Conservation (phyloP, 1,284 basidiomycete species). For the Boletus sp. region DNA sequence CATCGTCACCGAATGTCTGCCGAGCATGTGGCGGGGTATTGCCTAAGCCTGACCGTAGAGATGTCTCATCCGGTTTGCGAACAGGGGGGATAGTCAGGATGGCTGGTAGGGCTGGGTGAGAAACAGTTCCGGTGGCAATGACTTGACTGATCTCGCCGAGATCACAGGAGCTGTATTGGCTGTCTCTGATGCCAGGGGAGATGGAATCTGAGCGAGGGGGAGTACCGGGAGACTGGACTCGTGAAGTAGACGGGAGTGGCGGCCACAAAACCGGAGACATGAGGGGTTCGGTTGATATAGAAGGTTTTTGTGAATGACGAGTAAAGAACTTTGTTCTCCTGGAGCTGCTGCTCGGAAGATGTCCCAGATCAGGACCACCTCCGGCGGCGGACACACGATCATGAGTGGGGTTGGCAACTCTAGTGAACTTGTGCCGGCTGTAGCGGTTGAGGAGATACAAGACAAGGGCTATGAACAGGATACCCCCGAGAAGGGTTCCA, state of each 20-base stretch:
- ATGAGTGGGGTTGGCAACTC: slow-evolving; percentile 17
- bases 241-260: slow-evolving; percentile 5
- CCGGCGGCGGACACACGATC: neutral
- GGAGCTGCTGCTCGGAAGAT: neutral
- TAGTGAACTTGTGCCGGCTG: slow-evolving; percentile 15
- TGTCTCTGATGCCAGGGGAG: slow-evolving; percentile 1
- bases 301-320: slow-evolving; percentile 15
- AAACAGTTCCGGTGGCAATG: neutral
- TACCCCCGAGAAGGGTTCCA: slow-evolving; percentile 17
- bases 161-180: neutral
- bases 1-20: neutral
- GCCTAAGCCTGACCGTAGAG: neutral
- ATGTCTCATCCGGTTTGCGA: neutral
- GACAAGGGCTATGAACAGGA: slow-evolving; percentile 15
- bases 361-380: neutral
- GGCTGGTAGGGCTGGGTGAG: neutral
- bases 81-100: slow-evolving; percentile 4
- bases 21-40: neutral
- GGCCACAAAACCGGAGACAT: slow-evolving; percentile 12
- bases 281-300: slow-evolving; percentile 27
- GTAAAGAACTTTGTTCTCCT: neutral
- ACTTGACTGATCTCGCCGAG: slow-evolving; percentile 6
- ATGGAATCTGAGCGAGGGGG: slow-evolving; percentile 2
- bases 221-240: neutral
- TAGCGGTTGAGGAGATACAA: slow-evolving; percentile 18